A percentile compares a stretch with the other conserved stretches of the same genome.
Evolutionary conservation across 2,329 filamentous ascomycete genomes (phyloP).

Genomic region (Rosellinia necatrix): DNA sequence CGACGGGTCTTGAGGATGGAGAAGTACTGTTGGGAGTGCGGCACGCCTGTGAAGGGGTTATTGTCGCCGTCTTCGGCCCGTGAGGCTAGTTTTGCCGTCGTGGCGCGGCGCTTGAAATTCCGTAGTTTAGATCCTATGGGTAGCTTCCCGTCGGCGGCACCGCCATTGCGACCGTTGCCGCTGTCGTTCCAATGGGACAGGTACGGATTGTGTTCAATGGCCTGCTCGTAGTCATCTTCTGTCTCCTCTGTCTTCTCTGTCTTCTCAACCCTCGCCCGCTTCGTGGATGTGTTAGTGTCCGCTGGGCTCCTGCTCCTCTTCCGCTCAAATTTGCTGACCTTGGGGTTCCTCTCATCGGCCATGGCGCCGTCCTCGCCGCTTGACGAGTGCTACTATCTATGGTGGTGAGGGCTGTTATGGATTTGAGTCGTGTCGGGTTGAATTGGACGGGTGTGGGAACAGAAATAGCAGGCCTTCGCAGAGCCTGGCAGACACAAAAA

Average conservation of each 20-base stretch:
- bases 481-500: background rate
- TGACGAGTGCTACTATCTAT: background rate
- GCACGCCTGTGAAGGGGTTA: conserved; percentile 83
- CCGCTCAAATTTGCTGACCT: conserved; percentile 30
- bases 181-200: conserved; percentile 79
- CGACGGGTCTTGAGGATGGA: conserved; percentile 83
- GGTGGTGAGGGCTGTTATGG: background rate
- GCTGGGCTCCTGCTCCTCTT: conserved; percentile 37
- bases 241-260: conserved; percentile 36
- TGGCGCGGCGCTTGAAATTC: conserved; percentile 75
- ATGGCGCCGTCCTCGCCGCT: conserved; percentile 20
- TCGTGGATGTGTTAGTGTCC: conserved; percentile 30
- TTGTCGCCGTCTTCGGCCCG: conserved; percentile 77
- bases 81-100: conserved; percentile 75
- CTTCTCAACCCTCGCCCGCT: conserved; percentile 39
- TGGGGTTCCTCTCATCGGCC: conserved; percentile 26
- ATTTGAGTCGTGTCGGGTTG: background rate
- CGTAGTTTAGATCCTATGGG: conserved; percentile 57
- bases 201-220: conserved; percentile 73
- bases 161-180: conserved; percentile 52
- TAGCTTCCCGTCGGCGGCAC: conserved; percentile 42
- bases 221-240: conserved; percentile 13
- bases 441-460: background rate
- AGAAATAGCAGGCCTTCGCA: too few species aligned
- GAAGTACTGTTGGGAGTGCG: conserved; percentile 84